Conservation (phyloP, 257 asterid genomes). For the Penstemon barbatus region DNA sequence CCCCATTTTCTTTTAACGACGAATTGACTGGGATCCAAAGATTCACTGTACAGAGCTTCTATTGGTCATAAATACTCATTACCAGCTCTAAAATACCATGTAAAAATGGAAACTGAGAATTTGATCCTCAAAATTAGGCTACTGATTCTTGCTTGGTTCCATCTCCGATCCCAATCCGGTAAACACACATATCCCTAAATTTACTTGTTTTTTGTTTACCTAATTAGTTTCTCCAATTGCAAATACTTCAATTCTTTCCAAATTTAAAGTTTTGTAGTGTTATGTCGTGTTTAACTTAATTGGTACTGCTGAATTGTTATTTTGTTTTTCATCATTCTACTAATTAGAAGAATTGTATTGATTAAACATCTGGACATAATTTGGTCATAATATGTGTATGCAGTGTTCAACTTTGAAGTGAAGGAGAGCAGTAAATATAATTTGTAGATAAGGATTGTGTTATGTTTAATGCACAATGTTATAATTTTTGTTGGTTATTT, state of each 20-base stretch:
- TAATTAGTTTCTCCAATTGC: neutral
- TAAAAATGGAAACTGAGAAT: conserved; percentile 39
- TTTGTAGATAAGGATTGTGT: no score
- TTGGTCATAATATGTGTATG: no score
- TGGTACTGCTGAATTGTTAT: no score
- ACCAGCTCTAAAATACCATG: neutral
- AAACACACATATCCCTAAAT: conserved; percentile 18
- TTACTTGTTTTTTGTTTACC: neutral
- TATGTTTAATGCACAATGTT: neutral
- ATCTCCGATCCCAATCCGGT: conserved; percentile 69
- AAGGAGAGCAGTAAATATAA: no score
- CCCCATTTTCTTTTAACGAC: no score
- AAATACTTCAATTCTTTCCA: neutral
- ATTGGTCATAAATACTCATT: neutral
- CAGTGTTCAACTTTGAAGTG: no score
- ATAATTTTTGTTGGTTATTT: conserved; percentile 17
- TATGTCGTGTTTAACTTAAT: no score
- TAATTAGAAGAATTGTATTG: no score
- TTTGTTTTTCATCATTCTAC: no score
- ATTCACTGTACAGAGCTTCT: conserved; percentile 12
- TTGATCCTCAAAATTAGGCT: conserved; percentile 50
- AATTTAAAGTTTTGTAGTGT: no score
- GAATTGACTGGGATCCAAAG: conserved; percentile 30
- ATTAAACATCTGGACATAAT: no score
- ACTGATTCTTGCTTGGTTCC: conserved; percentile 52